Base-by-base conservation (phyloP, 2,329 filamentous ascomycete genomes). In the Stylonectria norvegica region DNA sequence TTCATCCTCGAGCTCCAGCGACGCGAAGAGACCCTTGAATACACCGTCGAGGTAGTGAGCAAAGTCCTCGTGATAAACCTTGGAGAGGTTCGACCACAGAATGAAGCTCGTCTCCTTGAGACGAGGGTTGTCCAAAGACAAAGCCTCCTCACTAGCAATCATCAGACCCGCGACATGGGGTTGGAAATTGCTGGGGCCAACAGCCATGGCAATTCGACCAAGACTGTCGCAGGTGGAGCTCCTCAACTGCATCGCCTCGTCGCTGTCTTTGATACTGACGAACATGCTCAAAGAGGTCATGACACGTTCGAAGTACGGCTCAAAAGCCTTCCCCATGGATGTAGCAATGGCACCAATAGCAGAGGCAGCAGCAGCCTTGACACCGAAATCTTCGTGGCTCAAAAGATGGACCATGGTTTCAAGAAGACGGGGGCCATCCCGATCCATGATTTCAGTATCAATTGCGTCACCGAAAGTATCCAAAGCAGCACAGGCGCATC, bases 31-130 rank as follows among this genome's bases (percentile, higher is more conserved):
- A 38, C 84, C 83, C 62, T 85, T 81, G 63, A 91, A 85, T 36
- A 89, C 86, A 36, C 85, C 86, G 1, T 78, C 73, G 5, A 93
- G 76, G 69, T 89, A 93, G 43, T 86, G 82, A 41, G 81, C 79
- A 48, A 94, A 91, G 39, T 89, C 76, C 59, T 88, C 85, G 57
- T 85, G 83, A 66, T 97, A 97, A 8, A 97, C 89, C 71, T 94
- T 94, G 48, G 91, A 86, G 61, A 98, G 82, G 28, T 87, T 89
- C 51, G 88, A 89, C 91, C 93, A 98, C 39, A 98, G 77, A 48
- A 97, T 94, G 70, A 95, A 98, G 63, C 89, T 95, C 47, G 89
- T 96, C 73, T 98, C 93, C 66, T 89, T 87, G 36, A 97, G 81
- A 42, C 90, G 81, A 29, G 90, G 86, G 69, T 96, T 90, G 55